A percentile compares a stretch with the other conserved stretches of the same genome.
Conservation (phyloP, 1,284 basidiomycete species). For the Trichosporon coremiiforme region DNA sequence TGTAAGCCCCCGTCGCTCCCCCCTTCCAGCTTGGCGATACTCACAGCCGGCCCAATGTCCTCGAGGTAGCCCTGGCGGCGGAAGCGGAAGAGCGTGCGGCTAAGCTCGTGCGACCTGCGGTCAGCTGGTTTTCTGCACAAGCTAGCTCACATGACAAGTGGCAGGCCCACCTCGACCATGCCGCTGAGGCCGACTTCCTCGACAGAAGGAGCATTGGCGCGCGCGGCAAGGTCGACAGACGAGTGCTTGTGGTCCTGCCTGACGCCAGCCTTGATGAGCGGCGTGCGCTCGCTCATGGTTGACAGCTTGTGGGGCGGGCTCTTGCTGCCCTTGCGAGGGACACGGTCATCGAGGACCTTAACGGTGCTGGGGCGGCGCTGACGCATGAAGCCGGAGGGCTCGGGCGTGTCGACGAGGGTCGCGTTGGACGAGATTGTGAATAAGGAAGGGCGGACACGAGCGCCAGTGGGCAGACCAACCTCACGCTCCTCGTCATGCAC, state of each 20-base stretch:
- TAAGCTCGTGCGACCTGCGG: constrained; percentile 77
- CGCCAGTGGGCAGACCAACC: constrained; percentile 23
- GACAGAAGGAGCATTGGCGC: constrained; percentile 18
- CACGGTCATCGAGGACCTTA: constrained; percentile 32
- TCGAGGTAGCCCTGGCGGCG: constrained; percentile 75
- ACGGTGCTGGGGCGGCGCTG: constrained; percentile 49
- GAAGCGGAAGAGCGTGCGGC: constrained; percentile 69
- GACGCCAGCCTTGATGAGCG: constrained; percentile 52
- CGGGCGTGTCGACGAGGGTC: constrained; percentile 18
- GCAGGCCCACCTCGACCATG: constrained; percentile 46
- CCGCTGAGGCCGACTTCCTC: constrained; percentile 37
- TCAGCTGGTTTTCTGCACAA: neutral
- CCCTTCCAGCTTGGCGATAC: constrained; percentile 28
- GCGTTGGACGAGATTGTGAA: constrained; percentile 9
- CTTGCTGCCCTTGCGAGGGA: neutral
- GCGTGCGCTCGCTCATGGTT: constrained; percentile 42
- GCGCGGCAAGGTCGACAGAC: constrained; percentile 27
- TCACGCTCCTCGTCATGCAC: constrained; percentile 25
- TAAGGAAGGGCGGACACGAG: neutral
- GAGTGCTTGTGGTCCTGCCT: constrained; percentile 44
- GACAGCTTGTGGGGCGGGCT: neutral
- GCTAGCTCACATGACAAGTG: constrained; percentile 49
- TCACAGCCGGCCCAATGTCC: constrained; percentile 78
- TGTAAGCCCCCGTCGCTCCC: constrained; percentile 10
- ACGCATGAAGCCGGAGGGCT: constrained; percentile 21